Evolutionary conservation across 352 stramenopile genomes (phyloP), one percentile per base, ranked within the genome.

Genomic region (Phytophthora meadii): DNA sequence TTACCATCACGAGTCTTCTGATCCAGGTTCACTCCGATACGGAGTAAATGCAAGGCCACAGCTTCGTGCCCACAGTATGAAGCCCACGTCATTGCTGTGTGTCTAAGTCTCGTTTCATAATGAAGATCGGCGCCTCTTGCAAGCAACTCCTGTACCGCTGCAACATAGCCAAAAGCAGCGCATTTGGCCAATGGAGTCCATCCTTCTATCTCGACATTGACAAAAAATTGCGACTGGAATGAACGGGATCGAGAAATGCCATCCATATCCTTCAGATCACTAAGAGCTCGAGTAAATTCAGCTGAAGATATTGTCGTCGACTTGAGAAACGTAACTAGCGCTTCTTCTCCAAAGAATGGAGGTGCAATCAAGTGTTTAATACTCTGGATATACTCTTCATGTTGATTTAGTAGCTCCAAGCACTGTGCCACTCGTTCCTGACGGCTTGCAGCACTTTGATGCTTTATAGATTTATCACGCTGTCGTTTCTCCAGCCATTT

Each of bases 71-170:
- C 86, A 44, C 82, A 92, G 55, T 85, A 92, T 15, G 75, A 80
- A 15, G 86, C 86, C 86, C 86, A 93, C 7, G 84, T 93, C 66
- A 93, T 74, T 5, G 86, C 72, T 19, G 84, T 91, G 51, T 94
- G 86, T 15, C 74, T 63, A 17, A 91, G 74, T 5, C 77, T 72
- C 1, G 74, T 82, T 61, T 94, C 84, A 17, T 85, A 60, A 5
- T 82, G 56, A 32, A 86, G 34, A 14, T 78, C 52, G 0, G 74
- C 81, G 6, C 81, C 84, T 24, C 88, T 48, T 2, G 63, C 45
- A 1, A 93, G 22, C n/a, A 93, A 64, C 50, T 79, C 42, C 36
- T 82, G 61, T 0, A 85, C 47, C 0, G 52, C 77, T 1, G 54
- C 44, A 1, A 80, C 42, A 47, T 81, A 82, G 0, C 79, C 82